phyloP scores from a whole-genome alignment of 352 stramenopile genomes.

The Blastocystis sp. region DNA sequence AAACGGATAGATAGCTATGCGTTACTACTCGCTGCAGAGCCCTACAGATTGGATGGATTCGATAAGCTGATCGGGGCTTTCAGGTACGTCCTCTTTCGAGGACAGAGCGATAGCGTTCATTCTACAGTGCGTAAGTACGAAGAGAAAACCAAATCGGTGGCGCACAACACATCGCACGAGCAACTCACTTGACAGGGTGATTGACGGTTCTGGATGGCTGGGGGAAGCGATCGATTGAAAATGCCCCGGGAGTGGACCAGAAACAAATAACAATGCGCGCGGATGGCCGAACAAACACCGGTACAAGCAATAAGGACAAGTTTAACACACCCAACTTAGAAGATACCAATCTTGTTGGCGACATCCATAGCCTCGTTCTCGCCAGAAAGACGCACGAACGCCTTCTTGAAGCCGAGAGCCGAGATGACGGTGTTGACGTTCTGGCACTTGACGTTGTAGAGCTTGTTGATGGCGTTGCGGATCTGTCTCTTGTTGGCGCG shows the following conservation, averaged over 20 bases:
- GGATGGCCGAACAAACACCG: neutral
- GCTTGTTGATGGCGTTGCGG: slow-evolving; percentile 95
- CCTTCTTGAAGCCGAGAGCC: slow-evolving; percentile 98
- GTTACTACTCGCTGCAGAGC: neutral
- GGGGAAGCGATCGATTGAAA: no score
- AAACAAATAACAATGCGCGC: neutral
- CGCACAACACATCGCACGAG: no score
- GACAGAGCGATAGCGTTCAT: no score
- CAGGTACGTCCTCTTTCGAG: no score
- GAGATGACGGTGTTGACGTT: slow-evolving; percentile 99
- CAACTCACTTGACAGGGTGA: no score
- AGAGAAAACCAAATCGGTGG: no score
- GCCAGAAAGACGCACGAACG: slow-evolving; percentile 94
- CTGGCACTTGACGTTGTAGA: slow-evolving; percentile 98
- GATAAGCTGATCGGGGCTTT: neutral
- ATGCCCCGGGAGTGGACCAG: neutral
- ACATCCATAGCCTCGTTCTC: slow-evolving; percentile 99
- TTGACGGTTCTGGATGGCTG: no score
- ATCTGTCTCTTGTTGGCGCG: slow-evolving; percentile 99
- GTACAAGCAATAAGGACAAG: slow-evolving; percentile 58
- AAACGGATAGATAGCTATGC: neutral
- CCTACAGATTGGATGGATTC: neutral
- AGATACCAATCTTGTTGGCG: slow-evolving; percentile 90
- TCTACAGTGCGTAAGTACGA: no score
- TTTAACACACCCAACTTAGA: slow-evolving; percentile 64